phyloP scores from a whole-genome alignment of 2,329 filamentous ascomycete genomes.

The Fusarium pseudocircinatum region DNA sequence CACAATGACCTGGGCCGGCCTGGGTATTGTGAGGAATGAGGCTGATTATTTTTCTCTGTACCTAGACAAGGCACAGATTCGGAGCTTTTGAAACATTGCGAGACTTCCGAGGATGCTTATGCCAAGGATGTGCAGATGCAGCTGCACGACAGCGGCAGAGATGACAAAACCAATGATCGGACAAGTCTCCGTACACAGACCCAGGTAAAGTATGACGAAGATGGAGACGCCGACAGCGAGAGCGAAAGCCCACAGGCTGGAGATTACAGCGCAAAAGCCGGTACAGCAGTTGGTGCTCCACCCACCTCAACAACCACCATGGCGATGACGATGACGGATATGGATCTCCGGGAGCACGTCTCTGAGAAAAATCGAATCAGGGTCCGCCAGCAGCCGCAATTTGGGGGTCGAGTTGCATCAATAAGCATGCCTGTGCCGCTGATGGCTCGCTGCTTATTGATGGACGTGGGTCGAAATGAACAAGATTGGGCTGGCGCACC shows the following conservation, averaged over 20 bases:
- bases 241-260: conserved; percentile 4
- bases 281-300: neutral
- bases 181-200: conserved; percentile 19
- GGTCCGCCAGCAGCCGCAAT: conserved; percentile 39
- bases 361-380: conserved; percentile 27
- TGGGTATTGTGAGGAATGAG: neutral
- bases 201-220: conserved; percentile 6
- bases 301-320: conserved; percentile 27
- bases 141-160: neutral
- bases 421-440: conserved; percentile 31
- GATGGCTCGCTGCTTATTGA: conserved; percentile 35
- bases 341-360: conserved; percentile 32
- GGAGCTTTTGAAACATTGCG: conserved; percentile 7
- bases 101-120: conserved; percentile 10
- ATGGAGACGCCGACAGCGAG: neutral
- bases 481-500: conserved; percentile 38
- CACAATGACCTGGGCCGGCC: neutral
- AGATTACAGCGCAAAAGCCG: conserved; percentile 28
- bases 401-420: conserved; percentile 35
- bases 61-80: neutral
- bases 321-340: conserved; percentile 35
- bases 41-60: neutral
- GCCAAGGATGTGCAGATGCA: conserved; percentile 1
- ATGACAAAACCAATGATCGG: conserved; percentile 15
- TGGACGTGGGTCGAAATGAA: conserved; percentile 30